Percentiles rank a stretch among this genome's conserved stretches.
Conservation (phyloP, 2,329 filamentous ascomycete species). For the Rutstroemia sp. region DNA sequence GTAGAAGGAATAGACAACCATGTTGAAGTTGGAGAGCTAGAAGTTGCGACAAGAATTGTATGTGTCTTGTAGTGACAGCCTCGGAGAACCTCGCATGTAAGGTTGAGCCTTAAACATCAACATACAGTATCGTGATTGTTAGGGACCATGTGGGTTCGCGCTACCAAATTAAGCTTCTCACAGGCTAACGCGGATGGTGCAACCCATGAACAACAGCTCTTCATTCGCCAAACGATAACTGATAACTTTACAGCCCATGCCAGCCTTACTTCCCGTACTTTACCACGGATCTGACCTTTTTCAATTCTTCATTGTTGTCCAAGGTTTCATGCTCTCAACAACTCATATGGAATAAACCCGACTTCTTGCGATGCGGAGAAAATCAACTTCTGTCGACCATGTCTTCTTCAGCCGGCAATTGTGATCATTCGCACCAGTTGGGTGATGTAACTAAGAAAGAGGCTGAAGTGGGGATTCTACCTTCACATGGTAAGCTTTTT, state of each 20-base stretch:
- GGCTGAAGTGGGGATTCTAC: slow-evolving; percentile 33
- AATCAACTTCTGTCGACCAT: slow-evolving; percentile 9
- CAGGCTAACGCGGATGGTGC: slow-evolving; percentile 2
- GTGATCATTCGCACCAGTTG: slow-evolving; percentile 14
- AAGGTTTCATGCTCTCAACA: not conserved
- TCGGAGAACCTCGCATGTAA: too few relatives aligned
- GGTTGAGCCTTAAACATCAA: not conserved
- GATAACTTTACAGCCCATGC: not conserved
- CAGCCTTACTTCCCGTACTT: not conserved
- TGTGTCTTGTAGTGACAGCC: not conserved
- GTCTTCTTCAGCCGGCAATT: slow-evolving; percentile 14
- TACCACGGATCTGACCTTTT: not conserved
- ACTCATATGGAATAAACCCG: not conserved
- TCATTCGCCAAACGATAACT: not conserved
- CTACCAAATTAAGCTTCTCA: slow-evolving; percentile 7
- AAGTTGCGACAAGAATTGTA: not conserved
- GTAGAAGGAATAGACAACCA: slow-evolving; percentile 97
- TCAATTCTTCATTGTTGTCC: not conserved
- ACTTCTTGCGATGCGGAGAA: slow-evolving; percentile 9
- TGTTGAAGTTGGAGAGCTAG: slow-evolving; percentile 31
- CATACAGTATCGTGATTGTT: too few relatives aligned
- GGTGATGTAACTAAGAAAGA: slow-evolving; percentile 23
- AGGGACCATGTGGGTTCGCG: slow-evolving; percentile 1
- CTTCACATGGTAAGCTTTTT: slow-evolving; percentile 36
- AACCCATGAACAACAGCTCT: slow-evolving; percentile 3